A percentile compares a stretch with the other conserved stretches of the same genome.
Evolutionary conservation across 305 asterid genomes (phyloP).

Genomic region (Fraxinus angustifolia): DNA sequence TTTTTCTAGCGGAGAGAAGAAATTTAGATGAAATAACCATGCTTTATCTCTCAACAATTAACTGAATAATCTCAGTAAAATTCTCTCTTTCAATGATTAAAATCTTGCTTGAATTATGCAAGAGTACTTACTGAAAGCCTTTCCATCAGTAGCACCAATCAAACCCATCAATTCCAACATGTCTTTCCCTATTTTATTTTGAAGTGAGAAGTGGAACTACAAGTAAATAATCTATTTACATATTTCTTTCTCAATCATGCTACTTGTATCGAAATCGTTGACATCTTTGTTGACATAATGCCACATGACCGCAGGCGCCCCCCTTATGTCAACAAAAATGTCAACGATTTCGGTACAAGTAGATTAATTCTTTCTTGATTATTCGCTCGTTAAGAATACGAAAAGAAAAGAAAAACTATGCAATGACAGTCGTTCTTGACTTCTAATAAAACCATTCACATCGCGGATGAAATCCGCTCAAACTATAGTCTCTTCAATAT

Average conservation of each 20-base stretch:
- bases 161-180: neutral
- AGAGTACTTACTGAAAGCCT: neutral
- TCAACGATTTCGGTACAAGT: no score
- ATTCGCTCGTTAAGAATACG: no score
- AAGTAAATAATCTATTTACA: neutral
- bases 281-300: no score
- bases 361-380: no score
- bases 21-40: neutral
- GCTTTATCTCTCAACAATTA: neutral
- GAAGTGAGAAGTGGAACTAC: neutral
- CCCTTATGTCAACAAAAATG: no score
- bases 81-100: neutral
- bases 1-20: neutral
- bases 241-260: no score
- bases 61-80: neutral
- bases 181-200: neutral
- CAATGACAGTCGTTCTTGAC: neutral
- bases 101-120: neutral
- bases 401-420: neutral
- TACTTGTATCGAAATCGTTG: no score
- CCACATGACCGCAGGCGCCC: no score
- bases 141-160: neutral
- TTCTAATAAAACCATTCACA: neutral
- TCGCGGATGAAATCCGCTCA: neutral
- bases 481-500: neutral